phyloP scores from a whole-genome alignment of 2,329 filamentous ascomycete species.

The Neonectria magnoliae region DNA sequence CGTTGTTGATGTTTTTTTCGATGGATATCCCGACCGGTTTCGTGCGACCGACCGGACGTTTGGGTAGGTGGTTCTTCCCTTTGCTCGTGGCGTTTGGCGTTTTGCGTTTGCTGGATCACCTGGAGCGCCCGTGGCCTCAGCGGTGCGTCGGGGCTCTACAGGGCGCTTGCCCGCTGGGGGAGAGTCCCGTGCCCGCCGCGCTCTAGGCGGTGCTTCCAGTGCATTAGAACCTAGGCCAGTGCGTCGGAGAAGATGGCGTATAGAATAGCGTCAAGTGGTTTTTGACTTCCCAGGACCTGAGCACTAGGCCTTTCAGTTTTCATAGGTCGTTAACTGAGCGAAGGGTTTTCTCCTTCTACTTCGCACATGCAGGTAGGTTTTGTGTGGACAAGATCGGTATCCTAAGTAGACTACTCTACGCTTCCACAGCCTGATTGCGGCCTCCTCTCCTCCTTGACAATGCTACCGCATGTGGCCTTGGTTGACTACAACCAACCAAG shows the following conservation, averaged over 20 bases:
- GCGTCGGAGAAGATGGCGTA: background rate
- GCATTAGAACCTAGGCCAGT: background rate
- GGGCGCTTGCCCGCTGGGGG: conserved; percentile 21
- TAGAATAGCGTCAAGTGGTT: background rate
- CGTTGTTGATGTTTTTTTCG: conserved; percentile 43
- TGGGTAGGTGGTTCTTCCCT: conserved; percentile 19
- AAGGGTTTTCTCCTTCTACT: background rate
- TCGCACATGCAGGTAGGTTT: background rate
- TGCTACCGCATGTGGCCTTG: no score
- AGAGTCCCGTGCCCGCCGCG: conserved; percentile 7
- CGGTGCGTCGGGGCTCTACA: conserved; percentile 9
- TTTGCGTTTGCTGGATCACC: conserved; percentile 22
- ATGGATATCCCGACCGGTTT: conserved; percentile 37
- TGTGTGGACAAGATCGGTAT: background rate
- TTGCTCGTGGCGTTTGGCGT: conserved; percentile 28
- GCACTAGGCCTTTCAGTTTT: background rate
- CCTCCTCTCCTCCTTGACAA: background rate
- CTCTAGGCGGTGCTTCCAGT: background rate
- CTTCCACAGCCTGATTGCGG: background rate
- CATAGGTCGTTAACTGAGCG: background rate
- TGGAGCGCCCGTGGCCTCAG: conserved; percentile 23
- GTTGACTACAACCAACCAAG: background rate
- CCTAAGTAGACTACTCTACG: background rate
- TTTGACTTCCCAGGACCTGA: background rate
- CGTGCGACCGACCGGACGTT: conserved; percentile 35